phyloP scores from a whole-genome alignment of 164 flowering plant genomes.

The Nelumbo lutea region DNA sequence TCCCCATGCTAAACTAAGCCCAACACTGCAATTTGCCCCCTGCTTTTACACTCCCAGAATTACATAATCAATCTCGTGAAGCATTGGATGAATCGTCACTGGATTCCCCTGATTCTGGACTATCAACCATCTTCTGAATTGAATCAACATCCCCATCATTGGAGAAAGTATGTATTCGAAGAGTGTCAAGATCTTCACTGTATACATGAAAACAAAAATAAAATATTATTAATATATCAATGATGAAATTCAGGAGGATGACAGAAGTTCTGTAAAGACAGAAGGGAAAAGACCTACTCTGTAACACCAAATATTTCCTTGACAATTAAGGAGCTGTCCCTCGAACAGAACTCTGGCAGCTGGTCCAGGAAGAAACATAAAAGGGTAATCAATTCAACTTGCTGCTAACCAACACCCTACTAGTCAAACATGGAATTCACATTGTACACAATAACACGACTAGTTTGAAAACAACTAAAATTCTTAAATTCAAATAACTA shows the following conservation, averaged over 20 bases:
- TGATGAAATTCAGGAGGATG: background rate
- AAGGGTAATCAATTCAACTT: slow-evolving; percentile 9
- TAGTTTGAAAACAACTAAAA: too few species aligned
- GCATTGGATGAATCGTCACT: slow-evolving; percentile 20
- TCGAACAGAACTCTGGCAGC: slow-evolving; percentile 90
- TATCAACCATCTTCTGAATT: slow-evolving; percentile 66
- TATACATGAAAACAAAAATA: background rate
- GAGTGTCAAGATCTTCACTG: slow-evolving; percentile 91
- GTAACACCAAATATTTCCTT: slow-evolving; percentile 95
- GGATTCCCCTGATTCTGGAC: slow-evolving; percentile 46
- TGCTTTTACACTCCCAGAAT: background rate
- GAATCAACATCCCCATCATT: slow-evolving; percentile 84
- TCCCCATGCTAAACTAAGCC: background rate
- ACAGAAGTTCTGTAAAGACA: background rate
- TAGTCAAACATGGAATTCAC: too few species aligned
- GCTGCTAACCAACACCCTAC: background rate
- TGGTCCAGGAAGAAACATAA: slow-evolving; percentile 24
- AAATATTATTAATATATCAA: background rate
- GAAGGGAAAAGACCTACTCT: slow-evolving; percentile 54
- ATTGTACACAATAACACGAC: too few species aligned
- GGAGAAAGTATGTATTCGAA: slow-evolving; percentile 62
- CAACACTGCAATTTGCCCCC: background rate
- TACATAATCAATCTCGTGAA: slow-evolving; percentile 8
- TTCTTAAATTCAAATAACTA: background rate
- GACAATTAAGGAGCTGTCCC: slow-evolving; percentile 66